These are phyloP conservation scores for Fusarium clavum DNA, from an alignment of 2,329 filamentous ascomycete species.

Conservation along the genomic window DNA sequence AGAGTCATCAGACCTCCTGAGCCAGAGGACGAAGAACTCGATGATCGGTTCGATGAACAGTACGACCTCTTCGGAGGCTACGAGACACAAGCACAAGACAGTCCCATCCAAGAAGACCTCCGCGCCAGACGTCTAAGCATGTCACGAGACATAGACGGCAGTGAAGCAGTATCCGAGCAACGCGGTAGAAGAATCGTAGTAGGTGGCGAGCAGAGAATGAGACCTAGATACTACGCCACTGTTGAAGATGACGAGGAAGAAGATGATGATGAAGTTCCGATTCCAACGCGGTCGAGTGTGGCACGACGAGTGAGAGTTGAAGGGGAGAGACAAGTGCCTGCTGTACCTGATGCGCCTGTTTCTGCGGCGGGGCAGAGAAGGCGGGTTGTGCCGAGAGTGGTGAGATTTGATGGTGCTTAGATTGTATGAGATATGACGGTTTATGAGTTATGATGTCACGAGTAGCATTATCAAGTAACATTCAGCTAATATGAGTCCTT, in stretches of 20 bases:
- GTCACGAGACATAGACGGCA: not conserved
- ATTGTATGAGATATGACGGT: not conserved
- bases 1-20: fast-evolving
- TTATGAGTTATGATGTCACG: not conserved
- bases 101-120: not conserved
- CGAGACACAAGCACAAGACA: not conserved
- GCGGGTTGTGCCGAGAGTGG: not conserved
- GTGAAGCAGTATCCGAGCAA: not conserved
- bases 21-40: not conserved
- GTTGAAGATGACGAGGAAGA: constrained; percentile 6
- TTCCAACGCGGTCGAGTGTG: not conserved
- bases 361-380: not conserved
- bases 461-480: not conserved
- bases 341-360: not conserved
- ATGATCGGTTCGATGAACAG: not conserved
- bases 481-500: fast-evolving
- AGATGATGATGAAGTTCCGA: constrained; percentile 1
- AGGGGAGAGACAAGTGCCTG: not conserved
- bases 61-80: not conserved
- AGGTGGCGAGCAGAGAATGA: constrained; percentile 2
- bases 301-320: not conserved
- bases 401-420: not conserved
- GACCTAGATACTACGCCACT: not conserved
- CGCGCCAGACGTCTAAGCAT: not conserved
- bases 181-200: not conserved